Conservation (phyloP, 345 rosid genomes). For the Gossypium stocksii region DNA sequence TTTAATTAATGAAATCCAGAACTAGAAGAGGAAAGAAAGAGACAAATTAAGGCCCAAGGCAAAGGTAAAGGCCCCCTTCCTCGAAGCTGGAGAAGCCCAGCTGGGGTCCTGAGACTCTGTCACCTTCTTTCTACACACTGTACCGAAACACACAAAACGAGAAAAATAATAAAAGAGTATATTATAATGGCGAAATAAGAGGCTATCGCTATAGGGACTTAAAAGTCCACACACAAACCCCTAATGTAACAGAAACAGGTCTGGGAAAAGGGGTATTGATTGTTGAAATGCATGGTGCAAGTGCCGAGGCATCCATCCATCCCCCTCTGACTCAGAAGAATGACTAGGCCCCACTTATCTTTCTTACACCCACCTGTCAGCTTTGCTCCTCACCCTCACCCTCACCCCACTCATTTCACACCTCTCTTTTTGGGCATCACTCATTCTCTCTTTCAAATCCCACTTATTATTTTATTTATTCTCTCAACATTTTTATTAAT, state of each 20-base stretch:
- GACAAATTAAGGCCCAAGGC: background rate
- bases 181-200: background rate
- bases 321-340: background rate
- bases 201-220: background rate
- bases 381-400: too few species aligned
- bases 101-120: background rate
- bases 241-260: too few species aligned
- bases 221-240: background rate
- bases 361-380: background rate
- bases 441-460: too few species aligned
- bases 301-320: background rate
- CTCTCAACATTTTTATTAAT: too few species aligned
- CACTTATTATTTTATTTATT: too few species aligned
- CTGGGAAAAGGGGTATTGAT: background rate
- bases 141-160: constrained; percentile 2
- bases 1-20: constrained; percentile 4
- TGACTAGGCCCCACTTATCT: background rate
- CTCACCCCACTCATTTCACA: too few species aligned
- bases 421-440: too few species aligned
- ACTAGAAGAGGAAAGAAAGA: background rate
- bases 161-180: background rate
- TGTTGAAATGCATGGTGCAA: background rate
- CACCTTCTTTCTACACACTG: background rate
- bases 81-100: constrained; percentile 11
- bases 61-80: background rate